A percentile compares a stretch with the other conserved stretches of the same genome.
These are phyloP conservation scores for Ormosia semicastrata DNA, from an alignment of 306 rosid genomes.

Conservation along the genomic window DNA sequence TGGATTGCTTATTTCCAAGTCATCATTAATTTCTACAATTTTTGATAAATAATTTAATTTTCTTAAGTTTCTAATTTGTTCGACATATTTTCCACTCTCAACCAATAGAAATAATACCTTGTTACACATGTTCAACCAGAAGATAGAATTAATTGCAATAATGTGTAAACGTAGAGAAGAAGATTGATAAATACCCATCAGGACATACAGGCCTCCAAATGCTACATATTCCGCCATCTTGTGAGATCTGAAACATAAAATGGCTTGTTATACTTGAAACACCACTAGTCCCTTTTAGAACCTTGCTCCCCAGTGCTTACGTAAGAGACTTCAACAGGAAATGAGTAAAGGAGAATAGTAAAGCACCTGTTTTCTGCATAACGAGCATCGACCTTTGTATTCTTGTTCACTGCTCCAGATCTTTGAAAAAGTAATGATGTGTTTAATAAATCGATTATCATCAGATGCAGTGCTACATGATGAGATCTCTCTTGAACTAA, in stretches of 20 bases:
- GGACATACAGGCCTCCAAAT: conserved; percentile 97
- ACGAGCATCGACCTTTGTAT: conserved; percentile 61
- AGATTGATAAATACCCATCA: conserved; percentile 64
- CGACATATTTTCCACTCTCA: not conserved
- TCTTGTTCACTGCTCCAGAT: conserved; percentile 95
- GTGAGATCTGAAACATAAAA: conserved; percentile 50
- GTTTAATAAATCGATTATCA: conserved; percentile 71
- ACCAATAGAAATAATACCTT: not conserved
- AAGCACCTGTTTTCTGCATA: conserved; percentile 83
- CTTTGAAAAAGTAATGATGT: conserved; percentile 67
- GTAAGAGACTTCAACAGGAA: conserved; percentile 19
- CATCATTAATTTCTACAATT: not conserved
- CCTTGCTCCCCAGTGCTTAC: not conserved
- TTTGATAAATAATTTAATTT: not conserved
- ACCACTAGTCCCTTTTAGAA: not conserved
- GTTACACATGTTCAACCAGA: not conserved
- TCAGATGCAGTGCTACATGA: conserved; percentile 53
- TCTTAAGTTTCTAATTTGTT: not conserved
- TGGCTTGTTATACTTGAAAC: conserved; percentile 29
- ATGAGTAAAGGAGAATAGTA: conserved; percentile 14
- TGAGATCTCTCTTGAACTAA: conserved; percentile 66
- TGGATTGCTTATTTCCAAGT: not conserved
- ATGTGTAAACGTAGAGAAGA: not conserved
- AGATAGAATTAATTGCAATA: not conserved
- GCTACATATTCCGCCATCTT: conserved; percentile 67